These are phyloP conservation scores for Pichia phayaonensis DNA, from an alignment of 805 yeast species.

Conservation along the genomic window DNA sequence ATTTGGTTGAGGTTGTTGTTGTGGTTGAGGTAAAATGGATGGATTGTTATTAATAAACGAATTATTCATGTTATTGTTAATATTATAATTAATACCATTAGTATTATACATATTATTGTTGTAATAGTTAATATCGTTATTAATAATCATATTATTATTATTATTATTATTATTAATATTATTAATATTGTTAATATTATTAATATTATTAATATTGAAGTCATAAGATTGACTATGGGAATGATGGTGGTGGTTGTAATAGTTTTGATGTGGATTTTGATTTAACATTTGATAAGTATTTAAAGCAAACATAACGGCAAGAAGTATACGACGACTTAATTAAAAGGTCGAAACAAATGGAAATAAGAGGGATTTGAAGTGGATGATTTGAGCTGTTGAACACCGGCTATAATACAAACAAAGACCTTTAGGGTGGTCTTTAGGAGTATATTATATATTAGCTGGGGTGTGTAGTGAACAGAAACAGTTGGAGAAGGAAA, in stretches of 20 bases:
- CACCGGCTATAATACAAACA: background rate
- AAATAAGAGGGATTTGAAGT: background rate
- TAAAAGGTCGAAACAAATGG: conserved; percentile 8
- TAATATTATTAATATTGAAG: background rate
- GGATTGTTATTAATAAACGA: background rate
- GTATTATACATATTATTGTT: background rate
- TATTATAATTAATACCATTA: background rate
- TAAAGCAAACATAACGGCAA: background rate
- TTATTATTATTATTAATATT: background rate
- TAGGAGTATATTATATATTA: background rate
- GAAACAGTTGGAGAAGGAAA: conserved; percentile 1
- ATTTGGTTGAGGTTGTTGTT: conserved; percentile 18
- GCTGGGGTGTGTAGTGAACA: conserved; percentile 2
- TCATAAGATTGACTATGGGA: background rate
- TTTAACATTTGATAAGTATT: background rate
- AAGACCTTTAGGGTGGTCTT: background rate
- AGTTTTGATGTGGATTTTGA: background rate
- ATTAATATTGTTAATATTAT: background rate
- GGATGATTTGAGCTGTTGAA: background rate
- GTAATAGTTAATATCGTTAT: background rate
- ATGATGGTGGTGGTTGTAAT: background rate
- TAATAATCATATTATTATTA: background rate
- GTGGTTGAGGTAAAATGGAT: background rate
- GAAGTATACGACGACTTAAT: conserved; percentile 8
- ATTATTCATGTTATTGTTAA: background rate